phyloP scores from a whole-genome alignment of 1,284 basidiomycete species.

The Ustilago bromivora region DNA sequence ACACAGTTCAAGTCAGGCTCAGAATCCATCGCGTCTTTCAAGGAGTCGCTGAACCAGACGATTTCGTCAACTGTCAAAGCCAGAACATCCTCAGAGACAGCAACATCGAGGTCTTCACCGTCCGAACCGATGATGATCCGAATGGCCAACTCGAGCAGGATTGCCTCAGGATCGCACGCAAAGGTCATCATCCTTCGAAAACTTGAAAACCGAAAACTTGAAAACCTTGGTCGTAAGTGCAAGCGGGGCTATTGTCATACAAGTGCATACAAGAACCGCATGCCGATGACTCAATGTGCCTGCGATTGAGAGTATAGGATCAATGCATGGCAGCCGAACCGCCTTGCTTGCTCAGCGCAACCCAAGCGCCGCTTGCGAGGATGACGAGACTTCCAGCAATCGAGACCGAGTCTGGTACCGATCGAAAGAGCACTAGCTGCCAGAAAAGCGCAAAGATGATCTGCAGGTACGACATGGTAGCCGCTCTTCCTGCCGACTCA shows the following conservation, averaged over 20 bases:
- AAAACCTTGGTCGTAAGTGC: background rate
- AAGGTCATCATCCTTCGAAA: constrained; percentile 37
- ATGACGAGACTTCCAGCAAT: constrained; percentile 39
- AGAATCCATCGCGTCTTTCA: constrained; percentile 83
- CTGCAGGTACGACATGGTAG: constrained; percentile 51
- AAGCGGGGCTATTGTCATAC: constrained; percentile 14
- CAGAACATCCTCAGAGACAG: constrained; percentile 80
- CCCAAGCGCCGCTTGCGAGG: constrained; percentile 46
- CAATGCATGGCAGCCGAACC: constrained; percentile 35
- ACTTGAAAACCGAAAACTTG: background rate
- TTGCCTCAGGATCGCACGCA: constrained; percentile 59
- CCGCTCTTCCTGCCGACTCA: constrained; percentile 52
- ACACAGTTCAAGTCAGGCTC: constrained; percentile 8
- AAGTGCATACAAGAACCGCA: constrained; percentile 20
- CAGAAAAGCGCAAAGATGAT: constrained; percentile 48
- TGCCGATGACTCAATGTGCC: background rate
- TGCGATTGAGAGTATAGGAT: background rate
- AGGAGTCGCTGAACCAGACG: constrained; percentile 90
- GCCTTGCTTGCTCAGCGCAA: constrained; percentile 32
- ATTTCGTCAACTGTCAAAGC: constrained; percentile 94
- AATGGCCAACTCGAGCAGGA: constrained; percentile 46
- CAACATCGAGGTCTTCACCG: constrained; percentile 81
- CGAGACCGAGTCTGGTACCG: constrained; percentile 38
- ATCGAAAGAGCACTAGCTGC: constrained; percentile 42
- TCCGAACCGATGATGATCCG: constrained; percentile 65